A percentile compares a stretch with the other conserved stretches of the same genome.
Evolutionary conservation across 352 stramenopile genomes (phyloP).

Genomic region (Aphanomyces cochlioides): DNA sequence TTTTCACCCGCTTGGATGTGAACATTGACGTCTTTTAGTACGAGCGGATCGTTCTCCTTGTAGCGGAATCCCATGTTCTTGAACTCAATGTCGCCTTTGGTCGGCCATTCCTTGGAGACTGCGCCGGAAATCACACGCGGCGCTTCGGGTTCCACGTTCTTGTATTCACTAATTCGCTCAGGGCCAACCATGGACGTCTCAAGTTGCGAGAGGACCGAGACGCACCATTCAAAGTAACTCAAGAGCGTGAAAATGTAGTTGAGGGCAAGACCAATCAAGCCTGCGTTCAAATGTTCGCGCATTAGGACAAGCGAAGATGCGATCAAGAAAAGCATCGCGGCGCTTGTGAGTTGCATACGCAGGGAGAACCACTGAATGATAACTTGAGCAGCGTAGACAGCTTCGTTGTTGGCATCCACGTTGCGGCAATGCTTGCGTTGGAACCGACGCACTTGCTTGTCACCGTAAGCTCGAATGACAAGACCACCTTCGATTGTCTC

Average conservation of each 20-base stretch:
- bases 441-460: slow-evolving; percentile 55
- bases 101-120: slow-evolving; percentile 77
- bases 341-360: slow-evolving; percentile 45
- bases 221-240: slow-evolving; percentile 71
- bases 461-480: slow-evolving; percentile 51
- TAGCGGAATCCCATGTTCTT: slow-evolving; percentile 89
- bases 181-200: slow-evolving; percentile 48
- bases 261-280: slow-evolving; percentile 78
- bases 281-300: slow-evolving; percentile 50
- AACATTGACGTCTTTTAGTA: slow-evolving; percentile 50
- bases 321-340: slow-evolving; percentile 35
- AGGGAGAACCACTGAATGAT: slow-evolving; percentile 32
- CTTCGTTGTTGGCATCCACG: slow-evolving; percentile 22
- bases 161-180: slow-evolving; percentile 49
- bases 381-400: slow-evolving; percentile 22
- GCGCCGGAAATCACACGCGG: slow-evolving; percentile 33
- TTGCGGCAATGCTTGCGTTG: slow-evolving; percentile 39
- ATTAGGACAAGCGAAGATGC: slow-evolving; percentile 46
- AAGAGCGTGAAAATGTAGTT: slow-evolving; percentile 86
- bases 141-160: slow-evolving; percentile 38
- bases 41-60: slow-evolving; percentile 51
- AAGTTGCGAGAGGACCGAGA: slow-evolving; percentile 66
- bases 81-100: slow-evolving; percentile 81
- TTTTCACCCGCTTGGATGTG: slow-evolving; percentile 51
- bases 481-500: slow-evolving; percentile 48